These are phyloP conservation scores for Salix arbutifolia DNA, from an alignment of 345 rosid species.

Conservation along the genomic window DNA sequence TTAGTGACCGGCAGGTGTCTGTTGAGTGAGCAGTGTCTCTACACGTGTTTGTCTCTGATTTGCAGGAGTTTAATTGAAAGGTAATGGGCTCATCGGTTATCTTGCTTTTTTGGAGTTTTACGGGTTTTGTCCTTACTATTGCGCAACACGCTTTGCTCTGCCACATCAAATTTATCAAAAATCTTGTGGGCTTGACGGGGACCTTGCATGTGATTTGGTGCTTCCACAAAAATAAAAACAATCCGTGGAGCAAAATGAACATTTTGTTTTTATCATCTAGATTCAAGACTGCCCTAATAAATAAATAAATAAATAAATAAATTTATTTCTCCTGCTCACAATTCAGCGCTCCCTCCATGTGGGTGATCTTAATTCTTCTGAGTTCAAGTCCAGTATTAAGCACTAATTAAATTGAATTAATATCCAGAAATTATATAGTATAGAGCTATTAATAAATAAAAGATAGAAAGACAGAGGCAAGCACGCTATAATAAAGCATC, in stretches of 20 bases:
- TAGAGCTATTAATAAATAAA: background rate
- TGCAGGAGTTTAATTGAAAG: background rate
- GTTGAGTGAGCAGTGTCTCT: background rate
- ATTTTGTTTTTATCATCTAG: background rate
- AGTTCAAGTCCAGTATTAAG: background rate
- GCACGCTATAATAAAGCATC: background rate
- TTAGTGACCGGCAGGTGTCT: slow-evolving; percentile 14
- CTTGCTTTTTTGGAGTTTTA: slow-evolving; percentile 11
- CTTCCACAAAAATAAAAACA: too few relatives aligned
- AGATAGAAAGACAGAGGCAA: background rate
- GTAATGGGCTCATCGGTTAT: background rate
- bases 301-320: too few relatives aligned
- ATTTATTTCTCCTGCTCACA: too few relatives aligned
- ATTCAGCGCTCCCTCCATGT: too few relatives aligned
- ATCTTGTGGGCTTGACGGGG: background rate
- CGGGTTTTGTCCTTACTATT: slow-evolving; percentile 14
- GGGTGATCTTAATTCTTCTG: background rate
- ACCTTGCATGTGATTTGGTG: background rate
- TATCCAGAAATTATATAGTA: background rate
- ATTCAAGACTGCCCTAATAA: too few relatives aligned
- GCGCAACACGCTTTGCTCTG: background rate
- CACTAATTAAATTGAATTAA: background rate
- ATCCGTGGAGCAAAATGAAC: background rate
- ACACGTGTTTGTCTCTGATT: slow-evolving; percentile 10
- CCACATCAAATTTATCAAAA: background rate